Evolutionary conservation across 345 rosid species (phyloP), one percentile per base, ranked within the genome.

Genomic region (Rubroshorea leprosula): DNA sequence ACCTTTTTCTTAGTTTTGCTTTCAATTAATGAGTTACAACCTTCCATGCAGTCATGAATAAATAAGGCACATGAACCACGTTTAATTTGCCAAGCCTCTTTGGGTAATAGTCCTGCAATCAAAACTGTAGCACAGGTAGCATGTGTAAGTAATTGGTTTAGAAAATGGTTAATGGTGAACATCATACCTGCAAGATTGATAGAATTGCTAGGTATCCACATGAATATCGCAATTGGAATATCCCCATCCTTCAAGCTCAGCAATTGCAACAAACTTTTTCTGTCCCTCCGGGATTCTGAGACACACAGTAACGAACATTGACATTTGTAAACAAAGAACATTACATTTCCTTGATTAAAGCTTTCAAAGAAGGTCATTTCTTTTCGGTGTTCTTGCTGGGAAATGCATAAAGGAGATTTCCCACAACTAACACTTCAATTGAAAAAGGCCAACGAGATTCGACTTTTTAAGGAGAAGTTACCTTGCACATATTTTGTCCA

Each of bases 31-130:
- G 96, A 95, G 72, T 74, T 86, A 89, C 51, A 44, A 69, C 72
- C 76, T 86, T 92, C 96, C 96, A 92, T 17, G 84, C 98, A 2
- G 95, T 76, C 98, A 86, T 78, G 68, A 92, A 92, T 49, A 92
- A 5, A 60, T 81, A 83, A 6, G 98, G 98, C 3, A 71, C 81
- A 64, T 92, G 86, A 54, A 89, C 79, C 31, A 92, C 65, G 19
- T 60, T 73, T 48, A 86, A 66, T 60, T 84, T 92, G 48, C 83
- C 98, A 16, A 92, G 71, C 73, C 98, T 81, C 78, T 92, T 95
- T 0, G 96, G 98, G 57, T 76, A 88, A 63, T 84, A 86, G 55
- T 92, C 98, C 98, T 86, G 80, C 48, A 38, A 69, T 25, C 23
- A 63, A 21, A 71, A 57, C 20, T 44, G 24, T 43, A 52, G 20